Base-by-base conservation (phyloP, 1,284 basidiomycete species). In the Papiliotrema laurentii region DNA sequence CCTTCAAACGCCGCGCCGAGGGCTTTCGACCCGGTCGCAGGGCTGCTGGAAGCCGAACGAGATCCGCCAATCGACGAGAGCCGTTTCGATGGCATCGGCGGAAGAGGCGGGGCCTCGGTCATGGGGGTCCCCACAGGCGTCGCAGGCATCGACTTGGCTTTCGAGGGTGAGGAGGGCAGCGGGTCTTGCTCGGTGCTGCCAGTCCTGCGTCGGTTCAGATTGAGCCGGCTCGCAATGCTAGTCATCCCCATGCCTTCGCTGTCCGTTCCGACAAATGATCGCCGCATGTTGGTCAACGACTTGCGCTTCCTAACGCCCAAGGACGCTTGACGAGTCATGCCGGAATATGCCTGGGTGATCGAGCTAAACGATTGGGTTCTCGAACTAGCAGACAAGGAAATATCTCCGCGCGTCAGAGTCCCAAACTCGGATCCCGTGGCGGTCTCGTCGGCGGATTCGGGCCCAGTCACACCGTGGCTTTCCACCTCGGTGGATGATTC, bases 341-440 rank as follows among this genome's bases (percentile, higher is more conserved):
- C n/a, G n/a, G n/a, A n/a, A n/a, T n/a, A 39, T 22, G 49, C 5
- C 4, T 26, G 26, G 28, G 13, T 28, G 25, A 40, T 13, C 22
- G 45, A 47, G n/a, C 18, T 22, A 5, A 41, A 24, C 5, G 51
- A 48, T 19, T 25, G 30, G 25, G 42, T 39, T 24, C 43, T 24
- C 4, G 48, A 42, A 21, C 35, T 34, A 25, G 24, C 27, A 19
- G 39, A 19, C 26, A 7, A 31, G 18, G 18, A 25, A 21, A 13
- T 11, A 16, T 14, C 2, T 22, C 34, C 24, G 39, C 37, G 19
- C 33, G 49, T 30, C 26, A 60, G 30, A 1, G 56, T 58, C 11
- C 58, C 58, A 45, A 54, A 58, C 30, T 60, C 58, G n/a, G 58
- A 60, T 2, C 24, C 43, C 10, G 46, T 53, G n/a, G 49, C 55